These are phyloP conservation scores for Selaginella tamariscina DNA, from an alignment of 75 land plant species.

Conservation along the genomic window DNA sequence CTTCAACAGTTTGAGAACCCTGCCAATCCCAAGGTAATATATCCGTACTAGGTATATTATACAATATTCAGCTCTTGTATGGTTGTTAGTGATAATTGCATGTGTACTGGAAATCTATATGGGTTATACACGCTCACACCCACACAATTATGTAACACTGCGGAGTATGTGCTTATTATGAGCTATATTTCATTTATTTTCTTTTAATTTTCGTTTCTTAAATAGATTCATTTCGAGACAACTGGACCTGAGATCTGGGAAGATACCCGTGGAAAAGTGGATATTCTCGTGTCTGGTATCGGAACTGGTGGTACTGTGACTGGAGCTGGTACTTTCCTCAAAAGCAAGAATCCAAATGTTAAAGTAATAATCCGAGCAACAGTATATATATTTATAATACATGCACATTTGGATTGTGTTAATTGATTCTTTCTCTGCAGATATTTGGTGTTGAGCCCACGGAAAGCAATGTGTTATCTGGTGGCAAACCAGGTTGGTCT, in stretches of 20 bases:
- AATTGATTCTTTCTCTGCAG: constrained; percentile 23
- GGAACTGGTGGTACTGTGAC: constrained; percentile 95
- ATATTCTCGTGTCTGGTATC: constrained; percentile 76
- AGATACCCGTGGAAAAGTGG: constrained; percentile 72
- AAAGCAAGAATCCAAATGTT: constrained; percentile 73
- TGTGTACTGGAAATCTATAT: too few species aligned
- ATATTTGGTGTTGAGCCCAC: constrained; percentile 88
- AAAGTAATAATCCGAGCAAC: constrained; percentile 37
- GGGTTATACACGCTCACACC: too few species aligned
- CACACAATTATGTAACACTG: too few species aligned
- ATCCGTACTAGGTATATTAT: too few species aligned
- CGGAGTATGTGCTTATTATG: too few species aligned
- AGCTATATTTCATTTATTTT: background rate
- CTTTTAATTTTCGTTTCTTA: background rate
- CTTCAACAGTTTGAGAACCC: constrained; percentile 47
- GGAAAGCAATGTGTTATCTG: constrained; percentile 67
- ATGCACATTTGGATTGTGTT: background rate
- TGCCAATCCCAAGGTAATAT: constrained; percentile 30
- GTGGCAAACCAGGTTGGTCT: constrained; percentile 69
- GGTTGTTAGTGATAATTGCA: too few species aligned
- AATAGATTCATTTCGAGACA: constrained; percentile 70
- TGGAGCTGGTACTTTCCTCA: constrained; percentile 87
- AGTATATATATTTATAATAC: background rate
- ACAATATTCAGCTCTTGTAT: too few species aligned
- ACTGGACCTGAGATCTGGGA: constrained; percentile 96